Base-by-base conservation (phyloP, 345 rosid genomes). In the Carallia pectinifolia region DNA sequence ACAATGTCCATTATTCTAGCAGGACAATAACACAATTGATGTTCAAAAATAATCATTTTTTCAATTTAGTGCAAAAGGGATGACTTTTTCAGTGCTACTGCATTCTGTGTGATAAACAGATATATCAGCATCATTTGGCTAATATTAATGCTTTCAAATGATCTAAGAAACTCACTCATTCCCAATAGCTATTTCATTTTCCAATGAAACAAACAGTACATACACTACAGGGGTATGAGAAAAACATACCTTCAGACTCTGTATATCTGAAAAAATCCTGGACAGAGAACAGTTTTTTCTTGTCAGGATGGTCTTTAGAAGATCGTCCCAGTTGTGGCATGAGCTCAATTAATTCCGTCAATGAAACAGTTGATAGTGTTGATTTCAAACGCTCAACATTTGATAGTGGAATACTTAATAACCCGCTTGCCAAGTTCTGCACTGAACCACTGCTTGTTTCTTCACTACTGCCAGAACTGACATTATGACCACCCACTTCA, bases 191-290 rank as follows among this genome's bases (percentile, higher is more conserved):
- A 44, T 12, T 44, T 44, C 50, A 44, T 61, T 50, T 36, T 52
- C 54, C 23, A 31, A 65, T 9, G 18, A 70, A 60, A 53, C 54
- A 60, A 69, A 36, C 38, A 70, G 30, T 47, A 19, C 61, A 56
- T 54, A 18, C 7, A 63, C 56, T 34, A 64, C 68, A 0, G 44
- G 61, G 66, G 64, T 27, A 9, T 38, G 33, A 7, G 59, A 76
- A 66, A 81, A 65, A 64, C 70, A 81, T 89, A 95, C 99, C 99
- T 90, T 95, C 99, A 65, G 91, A 64, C 67, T 95, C 98, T 0
- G 99, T 92, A 86, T 95, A 95, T 86, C 96, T 89, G 82, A 95
- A 95, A 84, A 95, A 95, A 76, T 95, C 97, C 85, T 95, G 99
- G 67, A 92, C 99, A 58, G 99, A 95, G 68, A 90, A 70, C 16